Evolutionary conservation across 345 rosid genomes (phyloP), one percentile per base, ranked within the genome.

Genomic region (Populus euphratica): DNA sequence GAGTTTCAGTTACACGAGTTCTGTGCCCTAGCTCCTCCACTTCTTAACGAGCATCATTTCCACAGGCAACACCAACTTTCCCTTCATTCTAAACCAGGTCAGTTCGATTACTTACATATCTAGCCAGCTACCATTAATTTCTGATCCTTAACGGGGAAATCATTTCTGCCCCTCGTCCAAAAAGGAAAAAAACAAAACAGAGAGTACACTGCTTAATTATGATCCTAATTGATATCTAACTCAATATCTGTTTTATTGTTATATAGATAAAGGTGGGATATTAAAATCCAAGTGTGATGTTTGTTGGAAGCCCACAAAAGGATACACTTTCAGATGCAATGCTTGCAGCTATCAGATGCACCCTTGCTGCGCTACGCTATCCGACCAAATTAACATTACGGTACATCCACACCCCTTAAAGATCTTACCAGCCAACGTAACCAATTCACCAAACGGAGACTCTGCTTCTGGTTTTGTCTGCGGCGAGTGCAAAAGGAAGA

Each of bases 1-100:
- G 85, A 93, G 70, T 95, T 86, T 76, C 93, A 91, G 86, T 83
- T 95, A 5, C 99, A 95, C 78, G 96, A 89, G 49, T 93, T 93
- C 79, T 95, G 99, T 73, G 96, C 93, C 68, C 72, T 85, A 75
- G 93, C 92, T 73, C 89, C 91, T 80, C 82, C 80, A 3, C 17
- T 75, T 47, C 89, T 90, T 17, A 82, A 83, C 63, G 82, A 82
- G 13, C 98, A 95, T 61, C 98, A 97, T 71, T 79, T 89, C 72
- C 98, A 95, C 79, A 70, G 33, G 65, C 94, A 88, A 6, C 99
- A 95, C 87, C 89, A 81, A 2, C 88, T 93, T 29, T 69, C 73
- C 13, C 89, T 90, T 84, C 82, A 76, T 69, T 69, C 88, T 47
- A 91, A 91, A 76, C 92, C 96, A 76, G 93, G 97, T 16, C 2